These are phyloP conservation scores for Ilyonectria sp. DNA, from an alignment of 2,329 filamentous ascomycete species.

Conservation along the genomic window DNA sequence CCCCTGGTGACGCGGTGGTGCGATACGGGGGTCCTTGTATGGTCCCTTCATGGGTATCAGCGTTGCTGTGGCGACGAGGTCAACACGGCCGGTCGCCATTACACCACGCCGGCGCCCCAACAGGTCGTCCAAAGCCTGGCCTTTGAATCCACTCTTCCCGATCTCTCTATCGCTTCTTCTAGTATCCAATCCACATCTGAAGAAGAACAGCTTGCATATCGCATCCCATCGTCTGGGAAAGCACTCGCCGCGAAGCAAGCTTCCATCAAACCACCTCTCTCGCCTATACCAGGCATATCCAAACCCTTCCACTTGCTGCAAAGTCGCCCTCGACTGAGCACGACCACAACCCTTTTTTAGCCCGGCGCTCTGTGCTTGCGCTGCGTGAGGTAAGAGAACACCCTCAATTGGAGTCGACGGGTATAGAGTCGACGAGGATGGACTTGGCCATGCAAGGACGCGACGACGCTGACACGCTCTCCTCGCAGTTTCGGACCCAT, in stretches of 20 bases:
- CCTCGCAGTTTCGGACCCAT: constrained; percentile 60
- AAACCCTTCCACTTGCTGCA: constrained; percentile 41
- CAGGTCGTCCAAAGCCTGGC: constrained; percentile 32
- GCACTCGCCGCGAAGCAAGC: constrained; percentile 37
- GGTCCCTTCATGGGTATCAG: neutral
- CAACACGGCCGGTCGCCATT: constrained; percentile 49
- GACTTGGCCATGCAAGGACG: neutral
- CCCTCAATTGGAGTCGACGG: neutral
- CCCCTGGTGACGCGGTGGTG: constrained; percentile 36
- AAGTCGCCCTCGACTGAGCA: constrained; percentile 66
- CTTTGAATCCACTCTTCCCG: constrained; percentile 41
- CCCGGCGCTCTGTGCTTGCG: constrained; percentile 87
- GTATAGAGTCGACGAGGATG: neutral
- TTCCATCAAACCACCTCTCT: constrained; percentile 34
- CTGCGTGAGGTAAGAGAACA: constrained; percentile 79
- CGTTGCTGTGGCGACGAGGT: constrained; percentile 54
- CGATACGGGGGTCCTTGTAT: constrained; percentile 23
- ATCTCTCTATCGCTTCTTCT: constrained; percentile 43
- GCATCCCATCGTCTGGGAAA: constrained; percentile 31
- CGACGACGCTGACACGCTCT: constrained; percentile 14
- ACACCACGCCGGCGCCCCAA: constrained; percentile 43
- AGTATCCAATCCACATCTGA: constrained; percentile 39
- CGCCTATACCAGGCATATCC: constrained; percentile 54
- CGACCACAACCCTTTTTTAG: constrained; percentile 62
- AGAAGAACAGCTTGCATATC: constrained; percentile 32